Evolutionary conservation across 371 early-diverging fungal species (phyloP).

Genomic region (Nematocida sp.): DNA sequence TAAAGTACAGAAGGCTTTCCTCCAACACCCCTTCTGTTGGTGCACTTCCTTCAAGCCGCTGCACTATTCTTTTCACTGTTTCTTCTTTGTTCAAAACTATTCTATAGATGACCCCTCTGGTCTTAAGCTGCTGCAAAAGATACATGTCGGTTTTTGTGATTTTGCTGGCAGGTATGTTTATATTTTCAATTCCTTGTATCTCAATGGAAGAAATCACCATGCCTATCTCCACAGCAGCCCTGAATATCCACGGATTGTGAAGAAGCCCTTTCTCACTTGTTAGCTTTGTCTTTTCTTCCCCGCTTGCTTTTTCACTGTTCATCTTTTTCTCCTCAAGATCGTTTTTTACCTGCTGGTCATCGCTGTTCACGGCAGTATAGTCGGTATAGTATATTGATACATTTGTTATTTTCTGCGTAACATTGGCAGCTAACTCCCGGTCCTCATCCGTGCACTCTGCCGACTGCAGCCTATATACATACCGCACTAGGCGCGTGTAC

Average conservation of each 20-base stretch:
- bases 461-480: conserved; percentile 35
- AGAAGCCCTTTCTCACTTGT: conserved; percentile 3
- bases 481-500: conserved; percentile 10
- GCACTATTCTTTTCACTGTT: neutral
- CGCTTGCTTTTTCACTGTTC: neutral
- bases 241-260: conserved; percentile 41
- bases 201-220: conserved; percentile 20
- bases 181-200: neutral
- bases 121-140: conserved; percentile 14
- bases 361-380: conserved; percentile 9
- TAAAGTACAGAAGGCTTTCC: conserved; percentile 2
- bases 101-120: conserved; percentile 4
- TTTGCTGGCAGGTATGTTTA: conserved; percentile 15
- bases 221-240: conserved; percentile 40
- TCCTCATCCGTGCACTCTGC: conserved; percentile 23
- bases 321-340: neutral
- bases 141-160: conserved; percentile 21
- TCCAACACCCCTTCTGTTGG: neutral
- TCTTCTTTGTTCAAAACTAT: conserved; percentile 25
- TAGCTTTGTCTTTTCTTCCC: neutral
- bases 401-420: conserved; percentile 17
- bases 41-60: conserved; percentile 1
- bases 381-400: neutral
- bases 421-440: conserved; percentile 29
- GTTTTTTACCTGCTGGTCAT: neutral